phyloP scores from a whole-genome alignment of 2,329 filamentous ascomycete genomes.

The Nemania abortiva region DNA sequence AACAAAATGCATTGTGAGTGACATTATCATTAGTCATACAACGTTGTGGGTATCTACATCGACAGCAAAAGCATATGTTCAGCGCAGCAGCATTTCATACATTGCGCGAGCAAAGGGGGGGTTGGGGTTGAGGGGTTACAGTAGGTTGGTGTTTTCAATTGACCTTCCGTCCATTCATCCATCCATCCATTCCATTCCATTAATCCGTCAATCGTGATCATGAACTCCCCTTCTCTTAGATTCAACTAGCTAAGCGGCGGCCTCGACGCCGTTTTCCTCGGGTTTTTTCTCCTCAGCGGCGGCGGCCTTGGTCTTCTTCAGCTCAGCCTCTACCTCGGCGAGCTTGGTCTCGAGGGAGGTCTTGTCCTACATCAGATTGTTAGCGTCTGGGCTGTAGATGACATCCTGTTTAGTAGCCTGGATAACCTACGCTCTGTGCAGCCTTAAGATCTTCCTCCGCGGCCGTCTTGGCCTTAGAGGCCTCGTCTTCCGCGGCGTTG shows the following conservation, averaged over 20 bases:
- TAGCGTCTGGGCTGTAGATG: slow-evolving; percentile 1
- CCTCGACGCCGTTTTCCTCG: slow-evolving; percentile 35
- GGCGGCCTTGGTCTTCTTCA: slow-evolving; percentile 34
- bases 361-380: slow-evolving; percentile 44
- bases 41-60: slow-evolving; percentile 43
- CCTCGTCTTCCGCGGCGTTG: slow-evolving; percentile 47
- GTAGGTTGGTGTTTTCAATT: slow-evolving; percentile 19
- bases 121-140: not conserved
- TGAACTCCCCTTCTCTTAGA: slow-evolving; percentile 14
- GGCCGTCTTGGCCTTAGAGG: slow-evolving; percentile 50
- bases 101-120: slow-evolving; percentile 7
- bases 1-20: slow-evolving; percentile 8
- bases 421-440: slow-evolving; percentile 49
- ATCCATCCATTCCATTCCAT: slow-evolving; percentile 9
- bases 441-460: slow-evolving; percentile 54
- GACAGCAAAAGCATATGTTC: slow-evolving; percentile 34
- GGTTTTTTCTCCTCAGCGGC: slow-evolving; percentile 35
- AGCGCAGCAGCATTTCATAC: slow-evolving; percentile 35
- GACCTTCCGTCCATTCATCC: slow-evolving; percentile 2
- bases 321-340: slow-evolving; percentile 43
- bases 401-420: not conserved
- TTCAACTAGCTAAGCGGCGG: slow-evolving; percentile 33
- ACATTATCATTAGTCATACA: slow-evolving; percentile 49
- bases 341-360: slow-evolving; percentile 45
- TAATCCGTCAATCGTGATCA: slow-evolving; percentile 16